Conservation (phyloP, 2,329 filamentous ascomycete genomes). For the Orbilia ellipsospora region DNA sequence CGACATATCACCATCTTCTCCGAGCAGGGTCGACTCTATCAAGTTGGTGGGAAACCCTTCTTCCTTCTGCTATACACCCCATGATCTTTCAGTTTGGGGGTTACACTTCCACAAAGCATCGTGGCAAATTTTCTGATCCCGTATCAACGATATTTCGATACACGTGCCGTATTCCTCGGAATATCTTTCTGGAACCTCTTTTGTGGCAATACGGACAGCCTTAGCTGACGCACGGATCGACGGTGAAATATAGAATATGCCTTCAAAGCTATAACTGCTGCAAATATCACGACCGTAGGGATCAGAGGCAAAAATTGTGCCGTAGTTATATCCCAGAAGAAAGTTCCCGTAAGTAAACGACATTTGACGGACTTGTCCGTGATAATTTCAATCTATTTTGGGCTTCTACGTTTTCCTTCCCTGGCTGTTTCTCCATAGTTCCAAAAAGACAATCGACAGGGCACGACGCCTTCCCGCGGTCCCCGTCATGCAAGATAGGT, state of each 20-base stretch:
- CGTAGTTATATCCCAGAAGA: constrained; percentile 98
- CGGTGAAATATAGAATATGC: constrained; percentile 83
- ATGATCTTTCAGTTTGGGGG: constrained; percentile 8
- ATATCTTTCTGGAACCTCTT: constrained; percentile 20
- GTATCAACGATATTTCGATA: constrained; percentile 23
- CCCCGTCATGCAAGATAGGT: constrained; percentile 52
- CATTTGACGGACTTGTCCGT: constrained; percentile 55
- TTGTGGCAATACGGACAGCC: constrained; percentile 20
- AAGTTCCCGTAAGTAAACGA: constrained; percentile 82
- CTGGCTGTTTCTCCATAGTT: constrained; percentile 13
- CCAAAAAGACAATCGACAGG: constrained; percentile 37
- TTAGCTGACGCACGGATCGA: constrained; percentile 47
- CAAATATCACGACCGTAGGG: constrained; percentile 95
- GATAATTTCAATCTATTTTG: constrained; percentile 56
- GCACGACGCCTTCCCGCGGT: constrained; percentile 37
- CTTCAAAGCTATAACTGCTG: constrained; percentile 99
- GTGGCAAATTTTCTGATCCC: constrained; percentile 45
- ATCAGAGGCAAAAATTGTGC: constrained; percentile 96
- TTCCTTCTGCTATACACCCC: constrained; percentile 15
- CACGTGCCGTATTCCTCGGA: constrained; percentile 31
- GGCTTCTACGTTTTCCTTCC: constrained; percentile 10
- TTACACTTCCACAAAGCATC: constrained; percentile 28
- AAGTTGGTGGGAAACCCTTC: constrained; percentile 83
- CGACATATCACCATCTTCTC: constrained; percentile 99
- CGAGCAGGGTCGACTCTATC: constrained; percentile 96